Evolutionary conservation across 2,329 filamentous ascomycete species (phyloP).

Genomic region (Aspergillus caelatus): DNA sequence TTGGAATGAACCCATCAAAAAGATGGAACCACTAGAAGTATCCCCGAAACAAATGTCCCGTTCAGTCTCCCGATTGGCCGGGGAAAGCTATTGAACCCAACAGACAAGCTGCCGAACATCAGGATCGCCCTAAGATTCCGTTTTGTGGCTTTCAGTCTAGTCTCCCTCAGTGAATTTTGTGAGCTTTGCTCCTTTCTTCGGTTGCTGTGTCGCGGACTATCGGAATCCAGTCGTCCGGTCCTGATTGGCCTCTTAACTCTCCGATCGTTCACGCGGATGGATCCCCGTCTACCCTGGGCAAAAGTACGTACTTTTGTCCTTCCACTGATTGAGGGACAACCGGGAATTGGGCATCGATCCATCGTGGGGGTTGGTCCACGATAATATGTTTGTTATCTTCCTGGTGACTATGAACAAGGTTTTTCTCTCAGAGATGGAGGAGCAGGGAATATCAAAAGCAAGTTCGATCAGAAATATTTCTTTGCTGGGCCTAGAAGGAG

Average conservation of each 20-base stretch:
- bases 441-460: neutral
- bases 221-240: neutral
- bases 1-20: constrained; percentile 6
- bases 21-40: neutral
- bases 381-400: neutral
- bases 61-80: constrained; percentile 3
- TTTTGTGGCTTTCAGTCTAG: neutral
- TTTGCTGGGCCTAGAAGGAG: neutral
- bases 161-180: neutral
- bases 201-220: constrained; percentile 1
- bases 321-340: neutral
- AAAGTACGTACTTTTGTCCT: constrained; percentile 4
- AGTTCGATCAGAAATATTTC: neutral
- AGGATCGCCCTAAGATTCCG: neutral
- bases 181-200: neutral
- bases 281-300: neutral
- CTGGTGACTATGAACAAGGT: neutral
- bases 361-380: neutral
- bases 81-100: neutral
- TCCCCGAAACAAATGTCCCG: constrained; percentile 3
- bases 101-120: constrained; percentile 1
- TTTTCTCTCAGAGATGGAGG: neutral
- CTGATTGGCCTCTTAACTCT: constrained; percentile 1
- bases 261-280: constrained; percentile 1
- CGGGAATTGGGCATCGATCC: constrained; percentile 1